phyloP scores from a whole-genome alignment of 2,329 filamentous ascomycete species.

The Seiridium cupressi region DNA sequence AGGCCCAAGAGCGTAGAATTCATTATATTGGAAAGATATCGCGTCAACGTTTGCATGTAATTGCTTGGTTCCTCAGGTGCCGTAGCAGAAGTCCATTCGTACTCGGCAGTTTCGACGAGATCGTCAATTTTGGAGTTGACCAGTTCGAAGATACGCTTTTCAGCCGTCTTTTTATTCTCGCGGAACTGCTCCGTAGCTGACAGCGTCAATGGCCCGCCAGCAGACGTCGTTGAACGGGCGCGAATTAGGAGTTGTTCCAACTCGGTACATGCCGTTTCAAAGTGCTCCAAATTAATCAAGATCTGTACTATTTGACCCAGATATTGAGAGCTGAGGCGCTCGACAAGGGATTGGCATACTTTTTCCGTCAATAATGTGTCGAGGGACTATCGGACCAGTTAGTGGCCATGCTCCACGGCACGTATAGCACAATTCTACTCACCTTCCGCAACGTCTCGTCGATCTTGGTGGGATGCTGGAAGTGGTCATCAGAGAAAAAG shows the following conservation, averaged over 20 bases:
- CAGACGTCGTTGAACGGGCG: slow-evolving; percentile 77
- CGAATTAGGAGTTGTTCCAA: slow-evolving; percentile 83
- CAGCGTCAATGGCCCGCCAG: slow-evolving; percentile 76
- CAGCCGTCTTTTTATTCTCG: slow-evolving; percentile 89
- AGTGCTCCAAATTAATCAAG: slow-evolving; percentile 94
- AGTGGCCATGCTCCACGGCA: neutral
- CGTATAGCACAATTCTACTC: slow-evolving; percentile 13
- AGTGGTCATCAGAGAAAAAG: slow-evolving; percentile 95
- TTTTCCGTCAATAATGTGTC: slow-evolving; percentile 92
- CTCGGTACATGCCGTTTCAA: slow-evolving; percentile 88
- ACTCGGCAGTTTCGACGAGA: slow-evolving; percentile 93
- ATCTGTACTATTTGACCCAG: slow-evolving; percentile 98
- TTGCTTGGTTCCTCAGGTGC: slow-evolving; percentile 74
- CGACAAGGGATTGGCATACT: slow-evolving; percentile 86
- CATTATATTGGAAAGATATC: slow-evolving; percentile 95
- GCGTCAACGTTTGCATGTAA: slow-evolving; percentile 93
- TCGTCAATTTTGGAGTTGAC: slow-evolving; percentile 99
- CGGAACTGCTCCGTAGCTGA: slow-evolving; percentile 84
- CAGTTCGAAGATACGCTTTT: slow-evolving; percentile 96
- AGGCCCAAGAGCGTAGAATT: slow-evolving; percentile 87
- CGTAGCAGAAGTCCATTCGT: slow-evolving; percentile 72
- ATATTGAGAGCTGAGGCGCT: slow-evolving; percentile 87
- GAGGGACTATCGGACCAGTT: slow-evolving; percentile 59
- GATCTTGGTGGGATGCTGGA: slow-evolving; percentile 84
- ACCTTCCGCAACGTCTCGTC: slow-evolving; percentile 85